Evolutionary conservation across 1,284 basidiomycete genomes (phyloP).

Genomic region (Sporisorium reilianum): DNA sequence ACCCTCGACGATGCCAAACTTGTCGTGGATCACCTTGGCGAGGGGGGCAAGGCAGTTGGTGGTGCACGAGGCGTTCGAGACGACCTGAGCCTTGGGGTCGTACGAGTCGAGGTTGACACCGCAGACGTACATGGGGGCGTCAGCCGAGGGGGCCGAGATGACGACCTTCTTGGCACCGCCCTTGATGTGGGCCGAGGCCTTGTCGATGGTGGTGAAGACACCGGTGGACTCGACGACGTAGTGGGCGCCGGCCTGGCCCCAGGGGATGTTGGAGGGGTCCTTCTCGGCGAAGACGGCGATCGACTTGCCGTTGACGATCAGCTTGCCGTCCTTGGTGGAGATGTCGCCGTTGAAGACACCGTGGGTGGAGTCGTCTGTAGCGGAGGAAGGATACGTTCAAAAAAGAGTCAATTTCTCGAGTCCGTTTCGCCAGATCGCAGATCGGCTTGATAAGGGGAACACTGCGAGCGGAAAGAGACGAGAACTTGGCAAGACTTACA

Average conservation of each 20-base stretch:
- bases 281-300: conserved; percentile 85
- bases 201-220: conserved; percentile 95
- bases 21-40: conserved; percentile 98
- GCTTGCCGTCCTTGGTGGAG: conserved; percentile 87
- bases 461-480: not conserved
- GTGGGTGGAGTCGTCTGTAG: conserved; percentile 86
- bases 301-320: conserved; percentile 83
- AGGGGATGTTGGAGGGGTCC: conserved; percentile 88
- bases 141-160: conserved; percentile 98
- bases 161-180: conserved; percentile 99
- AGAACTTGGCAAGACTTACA: not conserved
- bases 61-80: conserved; percentile 99
- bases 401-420: not conserved
- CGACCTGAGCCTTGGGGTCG: conserved; percentile 87
- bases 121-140: conserved; percentile 87
- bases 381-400: not conserved
- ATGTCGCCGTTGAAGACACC: conserved; percentile 92
- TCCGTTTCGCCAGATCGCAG: too few species aligned
- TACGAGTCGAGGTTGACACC: conserved; percentile 98
- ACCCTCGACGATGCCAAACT: conserved; percentile 71
- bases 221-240: conserved; percentile 99
- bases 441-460: too few species aligned
- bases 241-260: conserved; percentile 83
- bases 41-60: conserved; percentile 96
- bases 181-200: conserved; percentile 93